Base-by-base conservation (phyloP, 202 grass and related monocot species). In the Bolboschoenoplectus hybrid region DNA sequence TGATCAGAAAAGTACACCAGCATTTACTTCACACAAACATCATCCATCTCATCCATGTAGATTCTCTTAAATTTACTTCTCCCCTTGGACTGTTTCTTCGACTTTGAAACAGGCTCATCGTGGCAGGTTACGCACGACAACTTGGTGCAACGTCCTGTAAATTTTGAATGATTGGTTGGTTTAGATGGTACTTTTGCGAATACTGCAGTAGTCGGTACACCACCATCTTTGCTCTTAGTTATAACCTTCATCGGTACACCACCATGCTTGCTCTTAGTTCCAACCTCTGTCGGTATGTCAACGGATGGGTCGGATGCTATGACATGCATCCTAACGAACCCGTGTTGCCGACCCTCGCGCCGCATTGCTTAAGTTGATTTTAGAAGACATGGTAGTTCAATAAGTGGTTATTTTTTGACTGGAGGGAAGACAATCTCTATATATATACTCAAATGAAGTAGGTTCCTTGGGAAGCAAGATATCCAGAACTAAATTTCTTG, bases 121-220 rank as follows among this genome's bases (percentile, higher is more conserved):
- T 50, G 83, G n/a, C 88, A 86, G 6, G 72, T 81, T 5, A 51
- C 1, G 11, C 83, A 89, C 34, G 26, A 46, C 10, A 53, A 2
- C 52, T 51, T 66, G 43, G 40, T 20, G 83, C 84, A 86, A 9
- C 66, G 74, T 36, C 71, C 82, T 13, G 72, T 87, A 56, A 79
- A 81, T 74, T 89, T 91, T 38, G 89, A 93, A 57, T 89, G 87
- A 83, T 93, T 91, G n/a, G 91, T 93, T n/a, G 91, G 91, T 47
- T 87, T 90, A 55, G 80, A 9, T 16, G 74, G 32, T 17, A 75
- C 89, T 67, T 60, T 86, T 17, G 85, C 17, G 61, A 68, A 91
- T 0, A 74, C 63, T 43, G 76, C 63, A 19, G 74, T 32, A 35
- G 55, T 62, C 35, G 53, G 65, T 13, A 66, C 3, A 11, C 3